These are phyloP conservation scores for Fusarium torulosum DNA, from an alignment of 2,329 filamentous ascomycete species.

Conservation along the genomic window DNA sequence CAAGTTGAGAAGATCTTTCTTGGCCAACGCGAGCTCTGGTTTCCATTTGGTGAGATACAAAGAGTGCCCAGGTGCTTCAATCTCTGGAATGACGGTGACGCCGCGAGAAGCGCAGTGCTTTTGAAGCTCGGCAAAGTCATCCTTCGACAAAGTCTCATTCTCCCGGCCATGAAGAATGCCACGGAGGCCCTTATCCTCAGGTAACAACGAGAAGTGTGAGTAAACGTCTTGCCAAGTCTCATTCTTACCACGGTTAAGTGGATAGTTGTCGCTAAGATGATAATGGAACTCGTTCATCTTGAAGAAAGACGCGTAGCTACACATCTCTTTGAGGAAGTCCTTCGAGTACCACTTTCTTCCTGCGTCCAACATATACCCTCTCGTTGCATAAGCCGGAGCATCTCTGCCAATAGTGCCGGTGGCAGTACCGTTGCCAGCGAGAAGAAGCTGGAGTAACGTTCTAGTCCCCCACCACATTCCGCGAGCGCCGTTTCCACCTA, in stretches of 20 bases:
- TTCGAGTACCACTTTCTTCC: slow-evolving; percentile 32
- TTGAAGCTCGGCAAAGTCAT: slow-evolving; percentile 8
- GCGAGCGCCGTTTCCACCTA: slow-evolving; percentile 20
- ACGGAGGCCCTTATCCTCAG: neutral
- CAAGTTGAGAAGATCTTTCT: slow-evolving; percentile 17
- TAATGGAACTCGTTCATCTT: slow-evolving; percentile 36
- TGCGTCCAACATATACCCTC: slow-evolving; percentile 29
- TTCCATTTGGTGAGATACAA: slow-evolving; percentile 32
- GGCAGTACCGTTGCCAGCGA: slow-evolving; percentile 1
- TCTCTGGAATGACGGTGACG: slow-evolving; percentile 12
- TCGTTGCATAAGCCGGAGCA: slow-evolving; percentile 18
- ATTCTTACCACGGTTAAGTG: slow-evolving; percentile 27
- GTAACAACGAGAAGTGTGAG: slow-evolving; percentile 21
- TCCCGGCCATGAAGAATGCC: slow-evolving; percentile 24
- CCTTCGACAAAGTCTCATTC: slow-evolving; percentile 15
- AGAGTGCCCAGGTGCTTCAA: slow-evolving; percentile 12
- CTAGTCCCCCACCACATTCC: slow-evolving; percentile 35
- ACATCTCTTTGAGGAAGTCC: slow-evolving; percentile 16
- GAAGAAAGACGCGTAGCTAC: slow-evolving; percentile 32
- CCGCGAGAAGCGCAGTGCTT: slow-evolving; percentile 21
- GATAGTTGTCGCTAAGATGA: slow-evolving; percentile 30
- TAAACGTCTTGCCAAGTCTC: slow-evolving; percentile 26
- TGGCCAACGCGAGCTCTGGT: slow-evolving; percentile 12
- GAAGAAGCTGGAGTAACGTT: slow-evolving; percentile 23
- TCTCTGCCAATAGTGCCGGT: neutral